phyloP scores from a whole-genome alignment of 169 alveolate species.

The Pseudocohnilembus persalinus region DNA sequence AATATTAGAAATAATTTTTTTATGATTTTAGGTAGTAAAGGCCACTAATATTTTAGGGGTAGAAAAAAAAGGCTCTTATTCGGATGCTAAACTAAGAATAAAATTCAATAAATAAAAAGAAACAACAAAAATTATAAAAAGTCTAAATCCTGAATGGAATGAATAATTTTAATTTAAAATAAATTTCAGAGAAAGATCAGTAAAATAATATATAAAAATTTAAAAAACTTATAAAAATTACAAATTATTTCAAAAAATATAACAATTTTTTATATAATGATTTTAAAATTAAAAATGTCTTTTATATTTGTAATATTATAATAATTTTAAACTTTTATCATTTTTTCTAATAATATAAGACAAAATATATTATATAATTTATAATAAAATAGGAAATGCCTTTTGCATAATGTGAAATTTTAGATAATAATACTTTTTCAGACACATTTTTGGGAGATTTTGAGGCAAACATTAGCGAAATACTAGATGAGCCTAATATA shows the following conservation, averaged over 20 bases:
- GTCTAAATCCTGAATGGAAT: constrained; percentile 26
- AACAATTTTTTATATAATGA: too few relatives aligned
- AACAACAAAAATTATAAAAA: background rate
- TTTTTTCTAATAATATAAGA: too few relatives aligned
- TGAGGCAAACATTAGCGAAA: constrained; percentile 4
- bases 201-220: too few relatives aligned
- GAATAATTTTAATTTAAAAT: constrained; percentile 3
- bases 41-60: constrained; percentile 21
- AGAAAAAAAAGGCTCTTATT: constrained; percentile 20
- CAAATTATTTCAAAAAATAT: too few relatives aligned
- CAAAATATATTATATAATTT: too few relatives aligned
- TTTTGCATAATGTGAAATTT: background rate
- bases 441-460: constrained; percentile 15
- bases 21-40: constrained; percentile 14
- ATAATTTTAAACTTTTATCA: too few relatives aligned
- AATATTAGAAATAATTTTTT: too few relatives aligned
- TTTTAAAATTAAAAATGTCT: too few relatives aligned
- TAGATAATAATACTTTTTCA: background rate
- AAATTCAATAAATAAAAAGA: background rate
- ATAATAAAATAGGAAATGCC: background rate
- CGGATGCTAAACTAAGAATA: constrained; percentile 8
- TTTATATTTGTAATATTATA: too few relatives aligned
- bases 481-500: constrained; percentile 1
- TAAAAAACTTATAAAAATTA: too few relatives aligned
- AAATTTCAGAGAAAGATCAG: constrained; percentile 16